A percentile compares a stretch with the other conserved stretches of the same genome.
Evolutionary conservation across 139 green algal genomes (phyloP).

Genomic region (Chara braunii): DNA sequence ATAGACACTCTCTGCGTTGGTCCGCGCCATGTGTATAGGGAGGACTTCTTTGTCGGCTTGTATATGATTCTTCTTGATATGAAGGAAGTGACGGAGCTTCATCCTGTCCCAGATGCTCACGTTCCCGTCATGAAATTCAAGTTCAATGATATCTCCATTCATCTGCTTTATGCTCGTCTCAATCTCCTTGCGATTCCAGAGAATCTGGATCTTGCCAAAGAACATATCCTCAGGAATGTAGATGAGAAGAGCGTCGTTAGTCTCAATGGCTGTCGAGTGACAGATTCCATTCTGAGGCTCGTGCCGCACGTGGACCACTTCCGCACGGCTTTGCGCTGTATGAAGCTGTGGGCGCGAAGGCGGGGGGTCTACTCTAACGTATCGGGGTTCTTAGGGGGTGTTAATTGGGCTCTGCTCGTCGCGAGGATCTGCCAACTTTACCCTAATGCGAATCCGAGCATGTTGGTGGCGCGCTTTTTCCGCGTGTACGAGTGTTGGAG

Average conservation of each 20-base stretch:
- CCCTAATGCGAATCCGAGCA: constrained; percentile 56
- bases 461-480: constrained; percentile 75
- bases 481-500: constrained; percentile 60
- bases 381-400: constrained; percentile 82
- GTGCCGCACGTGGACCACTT: constrained; percentile 55
- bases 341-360: constrained; percentile 87
- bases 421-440: constrained; percentile 86
- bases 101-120: constrained; percentile 72
- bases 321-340: constrained; percentile 56
- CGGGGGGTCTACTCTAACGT: constrained; percentile 51
- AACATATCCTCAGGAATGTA: constrained; percentile 66
- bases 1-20: constrained; percentile 94
- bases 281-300: constrained; percentile 65
- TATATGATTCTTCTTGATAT: constrained; percentile 45
- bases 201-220: constrained; percentile 48
- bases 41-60: constrained; percentile 83
- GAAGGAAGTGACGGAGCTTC: constrained; percentile 68
- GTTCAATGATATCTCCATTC: constrained; percentile 80
- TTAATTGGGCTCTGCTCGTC: constrained; percentile 95
- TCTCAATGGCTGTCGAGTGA: constrained; percentile 83
- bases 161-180: constrained; percentile 83
- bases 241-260: constrained; percentile 77
- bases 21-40: constrained; percentile 48
- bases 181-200: constrained; percentile 54
- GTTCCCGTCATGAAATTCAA: constrained; percentile 95